Conservation (phyloP, 2,329 filamentous ascomycete species). For the Aureobasidium zeae region DNA sequence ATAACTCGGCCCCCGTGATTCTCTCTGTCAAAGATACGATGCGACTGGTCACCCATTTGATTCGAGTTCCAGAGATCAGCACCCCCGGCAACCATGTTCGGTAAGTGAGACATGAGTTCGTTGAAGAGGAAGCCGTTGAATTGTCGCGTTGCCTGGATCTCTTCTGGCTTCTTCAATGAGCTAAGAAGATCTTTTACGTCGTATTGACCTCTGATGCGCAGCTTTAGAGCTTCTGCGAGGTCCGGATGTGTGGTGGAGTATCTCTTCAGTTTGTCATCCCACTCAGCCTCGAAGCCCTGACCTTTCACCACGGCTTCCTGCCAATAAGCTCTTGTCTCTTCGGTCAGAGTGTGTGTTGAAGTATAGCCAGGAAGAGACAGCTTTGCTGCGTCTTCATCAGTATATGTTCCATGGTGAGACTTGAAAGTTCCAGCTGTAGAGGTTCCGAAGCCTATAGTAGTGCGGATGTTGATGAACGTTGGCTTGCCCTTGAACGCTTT, state of each 20-base stretch:
- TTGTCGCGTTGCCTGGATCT: slow-evolving; percentile 10
- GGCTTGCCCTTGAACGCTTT: slow-evolving; percentile 40
- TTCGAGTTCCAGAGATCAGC: slow-evolving; percentile 23
- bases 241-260: slow-evolving; percentile 37
- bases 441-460: slow-evolving; percentile 47
- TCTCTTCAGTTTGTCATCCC: slow-evolving; percentile 33
- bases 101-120: not conserved
- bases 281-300: slow-evolving; percentile 26
- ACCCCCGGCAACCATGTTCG: slow-evolving; percentile 1
- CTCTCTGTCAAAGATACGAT: slow-evolving; percentile 1
- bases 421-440: slow-evolving; percentile 29
- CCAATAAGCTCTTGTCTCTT: slow-evolving; percentile 1
- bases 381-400: slow-evolving; percentile 13
- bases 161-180: slow-evolving; percentile 1
- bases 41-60: slow-evolving; percentile 15
- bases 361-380: not conserved
- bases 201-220: slow-evolving; percentile 11
- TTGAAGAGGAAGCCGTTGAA: slow-evolving; percentile 11
- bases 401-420: slow-evolving; percentile 20
- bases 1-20: slow-evolving; percentile 40
- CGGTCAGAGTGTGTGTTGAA: slow-evolving; percentile 5
- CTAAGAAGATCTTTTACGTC: not conserved
- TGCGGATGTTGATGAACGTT: slow-evolving; percentile 50
- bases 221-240: slow-evolving; percentile 35
- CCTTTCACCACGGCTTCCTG: not conserved